phyloP scores from a whole-genome alignment of 2,329 filamentous ascomycete genomes.

The Magnaporthales sp. region DNA sequence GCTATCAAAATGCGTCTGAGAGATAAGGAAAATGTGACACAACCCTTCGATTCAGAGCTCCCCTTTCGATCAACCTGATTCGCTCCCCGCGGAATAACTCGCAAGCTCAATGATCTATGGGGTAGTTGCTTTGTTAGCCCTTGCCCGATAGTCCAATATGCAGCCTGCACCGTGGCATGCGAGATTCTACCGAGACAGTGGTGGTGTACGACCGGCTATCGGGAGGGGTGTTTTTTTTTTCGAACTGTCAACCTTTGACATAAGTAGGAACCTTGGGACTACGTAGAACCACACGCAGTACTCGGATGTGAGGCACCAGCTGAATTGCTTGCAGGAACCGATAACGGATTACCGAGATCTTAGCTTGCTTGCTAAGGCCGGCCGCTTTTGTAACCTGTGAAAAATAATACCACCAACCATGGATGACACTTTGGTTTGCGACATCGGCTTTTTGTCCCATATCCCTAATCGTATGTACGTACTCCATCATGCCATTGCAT shows the following conservation, averaged over 20 bases:
- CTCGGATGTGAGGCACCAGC: not conserved
- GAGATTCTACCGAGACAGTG: not conserved
- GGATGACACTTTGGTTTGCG: not conserved
- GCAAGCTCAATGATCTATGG: not conserved
- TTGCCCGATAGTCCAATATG: not conserved
- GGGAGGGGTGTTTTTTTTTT: not conserved
- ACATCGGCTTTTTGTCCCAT: not conserved
- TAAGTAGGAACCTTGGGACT: not conserved
- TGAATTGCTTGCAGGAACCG: not conserved
- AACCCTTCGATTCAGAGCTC: not conserved
- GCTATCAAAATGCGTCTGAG: not conserved
- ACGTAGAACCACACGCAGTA: not conserved
- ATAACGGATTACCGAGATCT: not conserved
- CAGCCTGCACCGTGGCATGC: not conserved
- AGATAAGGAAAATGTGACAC: slow-evolving; percentile 1
- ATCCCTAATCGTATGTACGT: not conserved
- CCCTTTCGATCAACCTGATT: not conserved
- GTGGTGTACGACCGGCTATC: not conserved
- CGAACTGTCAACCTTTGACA: not conserved
- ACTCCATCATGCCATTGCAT: not conserved
- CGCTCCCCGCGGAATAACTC: not conserved
- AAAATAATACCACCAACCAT: not conserved
- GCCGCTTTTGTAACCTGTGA: not conserved
- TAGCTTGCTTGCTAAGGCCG: not conserved
- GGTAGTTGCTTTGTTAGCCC: not conserved